phyloP scores from a whole-genome alignment of 805 yeast species.

The Candida coleopterorum region DNA sequence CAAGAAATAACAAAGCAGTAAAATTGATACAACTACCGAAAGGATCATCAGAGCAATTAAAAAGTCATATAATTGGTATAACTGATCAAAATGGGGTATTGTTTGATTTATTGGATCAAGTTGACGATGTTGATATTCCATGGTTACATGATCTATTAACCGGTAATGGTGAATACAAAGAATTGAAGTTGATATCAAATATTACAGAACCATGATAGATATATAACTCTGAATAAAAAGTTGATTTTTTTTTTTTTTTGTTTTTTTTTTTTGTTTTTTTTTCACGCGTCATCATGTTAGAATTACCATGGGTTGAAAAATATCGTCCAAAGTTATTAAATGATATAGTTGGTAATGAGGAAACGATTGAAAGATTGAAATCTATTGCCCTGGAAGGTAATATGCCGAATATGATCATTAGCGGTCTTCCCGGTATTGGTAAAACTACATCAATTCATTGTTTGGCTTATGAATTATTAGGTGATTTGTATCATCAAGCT shows the following conservation, averaged over 20 bases:
- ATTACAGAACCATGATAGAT: neutral
- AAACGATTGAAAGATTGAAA: slow-evolving; percentile 77
- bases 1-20: slow-evolving; percentile 28
- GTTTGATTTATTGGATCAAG: slow-evolving; percentile 24
- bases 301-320: slow-evolving; percentile 75
- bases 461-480: slow-evolving; percentile 78
- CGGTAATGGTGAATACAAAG: slow-evolving; percentile 7
- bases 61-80: slow-evolving; percentile 32
- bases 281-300: slow-evolving; percentile 13
- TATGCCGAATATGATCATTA: slow-evolving; percentile 93
- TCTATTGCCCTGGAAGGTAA: slow-evolving; percentile 90
- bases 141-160: slow-evolving; percentile 38
- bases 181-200: neutral
- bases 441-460: slow-evolving; percentile 93
- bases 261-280: neutral
- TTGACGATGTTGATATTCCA: slow-evolving; percentile 38
- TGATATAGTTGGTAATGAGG: slow-evolving; percentile 92
- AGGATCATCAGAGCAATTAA: slow-evolving; percentile 28
- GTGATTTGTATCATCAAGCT: slow-evolving; percentile 69
- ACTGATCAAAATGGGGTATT: slow-evolving; percentile 24
- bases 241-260: neutral
- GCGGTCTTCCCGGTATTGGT: slow-evolving; percentile 97
- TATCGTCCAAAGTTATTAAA: slow-evolving; percentile 76
- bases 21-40: slow-evolving; percentile 60
- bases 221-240: neutral